Evolutionary conservation across 495 filamentous ascomycete species (phyloP), one percentile per base, ranked within the genome.

Genomic region (Friedmanniomyces endolithicus): DNA sequence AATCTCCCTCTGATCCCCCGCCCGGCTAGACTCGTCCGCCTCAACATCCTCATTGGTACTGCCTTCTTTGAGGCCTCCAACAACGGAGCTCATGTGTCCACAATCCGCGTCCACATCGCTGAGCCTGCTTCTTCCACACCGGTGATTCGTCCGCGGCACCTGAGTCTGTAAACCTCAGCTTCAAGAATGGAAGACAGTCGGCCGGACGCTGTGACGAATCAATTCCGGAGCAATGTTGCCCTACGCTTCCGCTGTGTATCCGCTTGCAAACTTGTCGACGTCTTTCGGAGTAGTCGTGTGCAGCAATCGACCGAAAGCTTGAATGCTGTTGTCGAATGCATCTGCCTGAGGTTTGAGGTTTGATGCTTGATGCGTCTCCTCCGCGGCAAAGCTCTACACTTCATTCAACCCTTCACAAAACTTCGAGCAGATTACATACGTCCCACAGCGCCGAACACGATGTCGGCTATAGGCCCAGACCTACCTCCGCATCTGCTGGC

Each of bases 401-500:
- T 23, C 25, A 11, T 11, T 17, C 25, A 33, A 50, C 8, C 25
- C 24, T 17, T 31, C 29, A 11, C 29, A 4, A 24, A 50, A 2
- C 11, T 31, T 4, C 16, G 8, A 31, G 17, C 8, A 14, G 6
- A 12, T 24, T 7, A 31, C 29, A 33, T 7, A 31, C 29, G 3
- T 50, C 12, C 37, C 14, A 50, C 29, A 11, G 34, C 24, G 14
- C 16, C 23, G 24, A 35, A 19, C 61, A 60, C 48, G 27, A 73
- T 65, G 69, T 66, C 65, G 57, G 63, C 58, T n/a, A 70, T 72
- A 59, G 68, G 67, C 25, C 66, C 69, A 41, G 55, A 59, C 19
- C 55, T 71, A 19, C 68, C 68, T 7, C 69, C 69, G n/a, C 68
- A 72, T 56, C 60, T 73, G n/a, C 55, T 65, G 1, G 60, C 62